A percentile compares a stretch with the other conserved stretches of the same genome.
Evolutionary conservation across 495 filamentous ascomycete genomes (phyloP).

Genomic region (Penicillium diatomitis): DNA sequence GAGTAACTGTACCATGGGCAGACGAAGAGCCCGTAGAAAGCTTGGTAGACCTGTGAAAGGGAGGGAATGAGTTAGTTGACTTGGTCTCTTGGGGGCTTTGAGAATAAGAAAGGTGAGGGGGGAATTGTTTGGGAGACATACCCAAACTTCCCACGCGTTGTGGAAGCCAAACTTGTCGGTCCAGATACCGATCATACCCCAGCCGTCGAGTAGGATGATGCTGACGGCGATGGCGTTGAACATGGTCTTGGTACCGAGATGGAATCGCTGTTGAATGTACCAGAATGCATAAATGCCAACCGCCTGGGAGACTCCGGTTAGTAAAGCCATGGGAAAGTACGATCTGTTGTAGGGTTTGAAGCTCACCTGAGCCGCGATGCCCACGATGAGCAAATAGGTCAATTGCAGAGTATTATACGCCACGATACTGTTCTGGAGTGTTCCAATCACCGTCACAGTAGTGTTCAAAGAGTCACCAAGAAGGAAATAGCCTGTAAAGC

Average conservation of each 20-base stretch:
- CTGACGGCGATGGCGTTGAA: slow-evolving; percentile 48
- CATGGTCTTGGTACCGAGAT: slow-evolving; percentile 51
- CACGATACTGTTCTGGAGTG: slow-evolving; percentile 53
- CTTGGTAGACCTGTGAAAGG: slow-evolving; percentile 43
- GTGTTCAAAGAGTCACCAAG: slow-evolving; percentile 58
- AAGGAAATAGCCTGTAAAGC: slow-evolving; percentile 46
- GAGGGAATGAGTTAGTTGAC: neutral
- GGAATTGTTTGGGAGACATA: slow-evolving; percentile 8
- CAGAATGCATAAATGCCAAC: slow-evolving; percentile 55
- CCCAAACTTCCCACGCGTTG: slow-evolving; percentile 53
- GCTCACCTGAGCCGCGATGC: slow-evolving; percentile 47
- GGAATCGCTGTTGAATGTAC: slow-evolving; percentile 44
- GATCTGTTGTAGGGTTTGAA: neutral
- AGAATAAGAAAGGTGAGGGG: too few relatives aligned
- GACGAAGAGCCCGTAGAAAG: slow-evolving; percentile 54
- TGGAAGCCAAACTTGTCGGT: slow-evolving; percentile 53
- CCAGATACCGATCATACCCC: slow-evolving; percentile 63
- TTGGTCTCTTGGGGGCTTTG: neutral
- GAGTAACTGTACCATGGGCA: slow-evolving; percentile 63
- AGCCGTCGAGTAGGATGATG: slow-evolving; percentile 51
- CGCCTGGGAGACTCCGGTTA: slow-evolving; percentile 17
- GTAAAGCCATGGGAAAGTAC: too few relatives aligned
- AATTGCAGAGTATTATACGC: slow-evolving; percentile 51
- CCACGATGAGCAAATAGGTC: slow-evolving; percentile 55
- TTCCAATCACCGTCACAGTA: slow-evolving; percentile 57